Evolutionary conservation across 805 yeast genomes (phyloP).

Genomic region (Brettanomyces bruxellensis): DNA sequence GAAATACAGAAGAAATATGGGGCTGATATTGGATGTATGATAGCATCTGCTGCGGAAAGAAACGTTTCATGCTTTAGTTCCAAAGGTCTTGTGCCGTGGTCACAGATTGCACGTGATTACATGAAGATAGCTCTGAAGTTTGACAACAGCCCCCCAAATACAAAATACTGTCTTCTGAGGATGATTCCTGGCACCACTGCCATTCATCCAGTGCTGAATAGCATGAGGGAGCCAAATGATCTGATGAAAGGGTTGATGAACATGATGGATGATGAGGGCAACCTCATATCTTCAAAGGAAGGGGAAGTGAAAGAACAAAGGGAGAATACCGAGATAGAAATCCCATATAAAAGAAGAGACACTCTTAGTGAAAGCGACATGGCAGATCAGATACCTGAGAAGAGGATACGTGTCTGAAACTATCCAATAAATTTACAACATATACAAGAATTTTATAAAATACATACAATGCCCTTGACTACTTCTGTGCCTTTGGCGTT

Average conservation of each 20-base stretch:
- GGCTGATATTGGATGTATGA: slow-evolving; percentile 78
- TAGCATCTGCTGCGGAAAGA: slow-evolving; percentile 82
- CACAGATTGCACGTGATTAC: slow-evolving; percentile 44
- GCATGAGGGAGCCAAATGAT: slow-evolving; percentile 47
- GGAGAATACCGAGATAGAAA: not conserved
- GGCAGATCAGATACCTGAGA: no score
- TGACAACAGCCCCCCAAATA: slow-evolving; percentile 60
- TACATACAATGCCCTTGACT: not conserved
- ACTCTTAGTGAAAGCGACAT: no score
- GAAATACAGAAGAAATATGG: slow-evolving; percentile 45
- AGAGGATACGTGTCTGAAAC: no score
- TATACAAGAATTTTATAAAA: no score
- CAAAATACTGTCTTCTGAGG: slow-evolving; percentile 73
- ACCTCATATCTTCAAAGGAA: not conserved
- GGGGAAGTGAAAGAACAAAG: not conserved
- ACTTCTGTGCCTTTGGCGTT: slow-evolving; percentile 6
- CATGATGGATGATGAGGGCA: slow-evolving; percentile 29
- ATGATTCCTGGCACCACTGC: slow-evolving; percentile 49
- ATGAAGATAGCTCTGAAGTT: slow-evolving; percentile 40
- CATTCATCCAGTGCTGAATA: slow-evolving; percentile 47
- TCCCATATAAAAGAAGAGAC: no score
- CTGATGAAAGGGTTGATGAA: slow-evolving; percentile 28
- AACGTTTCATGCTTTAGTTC: slow-evolving; percentile 70
- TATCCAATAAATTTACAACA: no score
- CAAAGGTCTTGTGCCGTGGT: slow-evolving; percentile 43